Evolutionary conservation across 2,329 filamentous ascomycete species (phyloP), one percentile per base, ranked within the genome.

Genomic region (Corinectria fuckeliana): DNA sequence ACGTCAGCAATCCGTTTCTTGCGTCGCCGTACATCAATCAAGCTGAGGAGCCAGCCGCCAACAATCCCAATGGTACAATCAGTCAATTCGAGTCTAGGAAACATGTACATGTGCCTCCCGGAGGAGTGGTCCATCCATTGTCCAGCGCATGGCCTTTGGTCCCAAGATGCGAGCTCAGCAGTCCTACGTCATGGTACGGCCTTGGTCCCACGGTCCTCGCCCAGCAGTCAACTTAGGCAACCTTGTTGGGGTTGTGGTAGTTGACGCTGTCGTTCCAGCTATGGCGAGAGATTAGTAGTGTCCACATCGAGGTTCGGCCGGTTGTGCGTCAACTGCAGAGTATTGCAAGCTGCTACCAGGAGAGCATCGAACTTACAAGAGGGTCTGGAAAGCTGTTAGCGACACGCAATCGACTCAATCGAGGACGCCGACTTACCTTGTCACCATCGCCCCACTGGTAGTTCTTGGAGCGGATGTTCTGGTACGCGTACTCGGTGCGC

Each of bases 401-500:
- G 59, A 55, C 14, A 9, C n/a, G 14, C 26, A 45, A 60, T 38
- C 30, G 13, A 41, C 14, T 50, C 49, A 34, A 13, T 20, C 14
- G 41, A 10, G 18, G 13, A 32, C 32, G 9, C 13, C 26, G 30
- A 60, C 77, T 75, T 56, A 92, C 91, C 91, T 98, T 95, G 83
- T 99, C 95, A 75, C 95, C 95, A 75, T 98, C 85, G 69, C 94
- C 93, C 91, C 91, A 99, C 74, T 87, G 88, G 85, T 81, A 99
- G 87, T 97, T 97, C 89, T 95, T 97, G 78, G 87, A 86, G 77
- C 95, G 91, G 79, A 99, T 91, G 86, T 99, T 99, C 87, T 96
- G 92, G 88, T 96, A 99, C 61, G 93, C 82, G 81, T 98, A 99
- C 84, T 98, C 92, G 73, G 85, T 81, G 75, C 91, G 90, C 82